These are phyloP conservation scores for Endotrypanum monterogeii DNA, from an alignment of 208 protist genomes.

Conservation along the genomic window DNA sequence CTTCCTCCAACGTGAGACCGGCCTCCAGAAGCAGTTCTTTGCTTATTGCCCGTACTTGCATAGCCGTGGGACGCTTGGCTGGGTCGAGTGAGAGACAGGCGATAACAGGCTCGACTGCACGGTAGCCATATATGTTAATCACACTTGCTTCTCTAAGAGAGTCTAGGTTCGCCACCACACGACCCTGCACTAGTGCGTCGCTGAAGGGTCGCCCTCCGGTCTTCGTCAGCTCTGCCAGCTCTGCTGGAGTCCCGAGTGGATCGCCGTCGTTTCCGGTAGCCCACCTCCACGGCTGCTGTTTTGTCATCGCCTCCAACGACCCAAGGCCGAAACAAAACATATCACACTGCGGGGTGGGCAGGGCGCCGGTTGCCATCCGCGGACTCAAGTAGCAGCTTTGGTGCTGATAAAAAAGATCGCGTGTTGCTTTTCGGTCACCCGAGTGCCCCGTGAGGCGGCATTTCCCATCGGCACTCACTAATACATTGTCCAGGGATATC, in stretches of 20 bases:
- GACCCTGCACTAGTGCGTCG: conserved; percentile 7
- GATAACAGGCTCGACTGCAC: neutral
- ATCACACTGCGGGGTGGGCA: conserved; percentile 51
- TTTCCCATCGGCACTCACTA: conserved; percentile 53
- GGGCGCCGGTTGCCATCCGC: conserved; percentile 45
- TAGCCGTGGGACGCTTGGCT: conserved; percentile 3
- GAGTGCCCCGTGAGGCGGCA: conserved; percentile 71
- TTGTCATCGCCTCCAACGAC: conserved; percentile 48
- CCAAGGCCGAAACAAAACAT: conserved; percentile 64
- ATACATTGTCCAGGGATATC: conserved; percentile 63
- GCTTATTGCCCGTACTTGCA: conserved; percentile 1
- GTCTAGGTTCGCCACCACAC: conserved; percentile 9
- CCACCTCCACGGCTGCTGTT: conserved; percentile 39
- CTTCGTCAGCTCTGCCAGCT: conserved; percentile 22
- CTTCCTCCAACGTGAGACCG: conserved; percentile 4
- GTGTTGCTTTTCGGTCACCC: conserved; percentile 5
- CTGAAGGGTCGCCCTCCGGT: conserved; percentile 8
- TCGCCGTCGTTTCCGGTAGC: conserved; percentile 7
- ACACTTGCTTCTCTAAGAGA: neutral
- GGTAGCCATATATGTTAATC: neutral
- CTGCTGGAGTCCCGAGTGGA: conserved; percentile 7
- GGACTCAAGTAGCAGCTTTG: conserved; percentile 67
- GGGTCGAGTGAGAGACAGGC: conserved; percentile 10
- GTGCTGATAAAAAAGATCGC: conserved; percentile 26
- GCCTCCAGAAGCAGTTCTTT: conserved; percentile 2